Base-by-base conservation (phyloP, 2,329 filamentous ascomycete genomes). In the Cordyceps fumosorosea region DNA sequence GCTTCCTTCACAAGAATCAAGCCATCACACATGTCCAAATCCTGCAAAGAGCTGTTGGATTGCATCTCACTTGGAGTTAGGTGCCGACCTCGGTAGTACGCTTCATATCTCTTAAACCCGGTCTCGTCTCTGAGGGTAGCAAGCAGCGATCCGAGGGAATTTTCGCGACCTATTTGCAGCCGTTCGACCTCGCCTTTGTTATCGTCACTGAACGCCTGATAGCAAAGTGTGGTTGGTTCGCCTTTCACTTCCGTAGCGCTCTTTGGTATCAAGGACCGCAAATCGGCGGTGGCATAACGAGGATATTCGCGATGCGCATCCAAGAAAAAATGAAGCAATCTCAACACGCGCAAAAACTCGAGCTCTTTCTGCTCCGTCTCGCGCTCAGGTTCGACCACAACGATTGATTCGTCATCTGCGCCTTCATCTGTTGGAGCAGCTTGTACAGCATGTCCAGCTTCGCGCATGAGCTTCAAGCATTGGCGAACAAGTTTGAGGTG, bases 401-500 rank as follows among this genome's bases (percentile, higher is more conserved):
- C 76, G 81, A 85, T 85, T 0, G 77, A 70, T 60, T 84, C 81
- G 62, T 81, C 78, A 50, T 83, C 79, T 0, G 74, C 66, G 73
- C 78, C 91, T 72, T 51, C 75, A 79, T 20, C 76, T 73, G 12
- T 45, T 20, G 44, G 54, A 24, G 18, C 45, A 24, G 18, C 29
- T 22, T 34, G 51, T 14, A 56, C 1, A 42, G 45, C 52, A 44
- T 66, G 42, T 60, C 65, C 89, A 63, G 89, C 84, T 45, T 81
- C 77, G 67, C 84, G 85, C 20, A 93, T 77, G 69, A 91, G 88
- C 37, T 80, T 75, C 52, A 96, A 79, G 70, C 91, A 96, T 58
- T 89, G 84, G 66, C 87, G 81, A 8, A 93, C 88, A 24, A 96
- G 78, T 3, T 81, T 81, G 61, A 90, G 78, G 71, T 96, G 91